Base-by-base conservation (phyloP, 1,139 yeast species). In the Sugiyamaella grinbergsii region DNA sequence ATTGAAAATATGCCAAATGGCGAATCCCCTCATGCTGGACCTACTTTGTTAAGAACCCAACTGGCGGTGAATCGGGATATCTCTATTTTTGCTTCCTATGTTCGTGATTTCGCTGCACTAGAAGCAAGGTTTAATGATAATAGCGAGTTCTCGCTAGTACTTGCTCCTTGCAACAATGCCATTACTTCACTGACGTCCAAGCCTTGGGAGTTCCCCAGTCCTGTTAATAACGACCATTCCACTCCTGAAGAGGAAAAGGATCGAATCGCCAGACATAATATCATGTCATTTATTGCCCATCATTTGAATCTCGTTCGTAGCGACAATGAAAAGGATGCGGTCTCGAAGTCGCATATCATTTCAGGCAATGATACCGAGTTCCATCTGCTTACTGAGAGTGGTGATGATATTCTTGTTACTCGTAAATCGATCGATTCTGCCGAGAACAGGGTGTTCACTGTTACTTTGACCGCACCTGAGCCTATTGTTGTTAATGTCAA, bases 181-280 rank as follows among this genome's bases (percentile, higher is more conserved):
- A 59, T 69, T 51, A 57, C 59, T 19, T 42, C 54, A 23, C 54
- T 69, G 40, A 40, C 61, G 4, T 56, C 59, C 29, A 69, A 69
- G 54, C 73, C 73, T 3, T 69, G 71, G 72, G 66, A 65, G 53
- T 68, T 65, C 55, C 71, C 71, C 15, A 43, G 48, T 15, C 55
- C 58, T n/a, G 55, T 57, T 4, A 47, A 50, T 8, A 58, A 51
- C 38, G 53, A 52, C 15, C 56, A 51, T 39, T 45, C 40, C 3
- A 47, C 45, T 47, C 38, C 61, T 37, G 60, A 57, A 40, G 54
- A 55, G 44, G 62, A 63, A 43, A 59, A 60, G 45, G 71, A 68
- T 42, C 54, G 56, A 13, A 50, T 55, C 7, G 65, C 65, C 5
- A 47, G 62, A 23, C 52, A 50, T 33, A 68, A 68, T 49, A 56